Evolutionary conservation across 768 basidiomycete species (phyloP).

Genomic region (Cantharellus anzutake): DNA sequence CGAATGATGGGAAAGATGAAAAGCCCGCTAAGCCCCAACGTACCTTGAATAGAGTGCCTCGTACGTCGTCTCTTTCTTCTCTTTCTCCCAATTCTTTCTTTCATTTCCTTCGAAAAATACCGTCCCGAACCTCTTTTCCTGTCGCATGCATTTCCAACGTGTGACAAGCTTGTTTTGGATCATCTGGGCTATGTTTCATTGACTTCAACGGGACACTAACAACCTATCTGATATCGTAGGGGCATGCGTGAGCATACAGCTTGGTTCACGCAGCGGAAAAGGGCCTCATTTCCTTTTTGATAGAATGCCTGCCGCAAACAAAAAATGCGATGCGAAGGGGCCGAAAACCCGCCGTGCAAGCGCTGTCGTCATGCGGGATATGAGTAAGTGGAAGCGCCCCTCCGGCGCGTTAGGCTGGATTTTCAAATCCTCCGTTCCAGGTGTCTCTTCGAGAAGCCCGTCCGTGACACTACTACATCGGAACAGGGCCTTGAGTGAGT

Average conservation of each 20-base stretch:
- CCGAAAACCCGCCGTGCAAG: constrained; percentile 91
- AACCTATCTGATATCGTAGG: constrained; percentile 25
- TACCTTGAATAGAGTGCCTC: constrained; percentile 72
- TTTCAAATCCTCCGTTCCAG: background rate
- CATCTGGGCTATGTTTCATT: constrained; percentile 1
- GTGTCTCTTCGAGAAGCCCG: constrained; percentile 84
- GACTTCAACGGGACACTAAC: constrained; percentile 8
- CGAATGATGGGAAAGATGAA: constrained; percentile 25
- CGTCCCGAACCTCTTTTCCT: background rate
- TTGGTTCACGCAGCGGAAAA: background rate
- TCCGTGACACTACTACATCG: constrained; percentile 68
- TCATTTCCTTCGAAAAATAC: background rate
- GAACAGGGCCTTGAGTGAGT: constrained; percentile 80
- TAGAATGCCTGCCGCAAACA: constrained; percentile 92
- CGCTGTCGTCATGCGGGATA: constrained; percentile 24
- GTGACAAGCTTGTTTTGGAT: constrained; percentile 8
- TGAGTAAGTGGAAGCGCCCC: background rate
- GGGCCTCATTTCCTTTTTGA: background rate
- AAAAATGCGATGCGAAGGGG: constrained; percentile 95
- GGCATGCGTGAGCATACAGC: constrained; percentile 43
- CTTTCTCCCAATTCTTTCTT: background rate
- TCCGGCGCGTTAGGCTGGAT: background rate
- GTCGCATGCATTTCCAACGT: constrained; percentile 2
- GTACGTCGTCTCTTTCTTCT: constrained; percentile 27
- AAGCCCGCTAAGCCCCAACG: constrained; percentile 41